A percentile compares a stretch with the other conserved stretches of the same genome.
Evolutionary conservation across 2,329 filamentous ascomycete species (phyloP).

Genomic region (Aureobasidium sp.): DNA sequence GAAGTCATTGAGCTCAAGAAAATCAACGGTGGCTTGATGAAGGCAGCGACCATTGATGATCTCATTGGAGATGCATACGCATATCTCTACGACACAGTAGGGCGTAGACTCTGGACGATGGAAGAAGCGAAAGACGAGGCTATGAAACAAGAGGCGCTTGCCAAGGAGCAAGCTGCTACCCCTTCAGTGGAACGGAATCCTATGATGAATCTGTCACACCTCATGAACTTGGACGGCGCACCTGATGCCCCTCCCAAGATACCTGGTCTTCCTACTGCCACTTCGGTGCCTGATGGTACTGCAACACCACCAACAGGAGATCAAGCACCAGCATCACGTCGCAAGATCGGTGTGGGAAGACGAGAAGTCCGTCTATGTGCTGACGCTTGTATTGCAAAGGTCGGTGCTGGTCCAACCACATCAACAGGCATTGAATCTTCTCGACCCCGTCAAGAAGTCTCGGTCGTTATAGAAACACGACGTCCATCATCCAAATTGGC

Average conservation of each 20-base stretch:
- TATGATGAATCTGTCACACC: constrained; percentile 25
- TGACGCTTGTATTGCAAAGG: constrained; percentile 43
- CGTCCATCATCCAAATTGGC: constrained; percentile 20
- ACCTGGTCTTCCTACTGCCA: background rate
- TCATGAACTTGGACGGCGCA: constrained; percentile 26
- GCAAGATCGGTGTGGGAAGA: constrained; percentile 51
- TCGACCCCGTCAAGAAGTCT: constrained; percentile 14
- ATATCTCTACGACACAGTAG: constrained; percentile 60
- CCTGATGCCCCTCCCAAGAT: constrained; percentile 12
- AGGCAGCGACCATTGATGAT: constrained; percentile 78
- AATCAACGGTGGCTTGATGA: constrained; percentile 82
- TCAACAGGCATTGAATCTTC: constrained; percentile 8
- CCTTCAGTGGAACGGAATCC: constrained; percentile 19
- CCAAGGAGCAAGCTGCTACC: constrained; percentile 19
- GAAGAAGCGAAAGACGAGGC: constrained; percentile 17
- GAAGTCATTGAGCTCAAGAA: constrained; percentile 64
- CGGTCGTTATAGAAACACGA: constrained; percentile 21
- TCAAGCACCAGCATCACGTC: constrained; percentile 18
- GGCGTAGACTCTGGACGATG: constrained; percentile 44
- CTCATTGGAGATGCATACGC: constrained; percentile 89
- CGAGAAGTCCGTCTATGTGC: constrained; percentile 51
- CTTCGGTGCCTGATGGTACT: constrained; percentile 16
- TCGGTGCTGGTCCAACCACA: constrained; percentile 7
- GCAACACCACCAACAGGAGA: constrained; percentile 13
- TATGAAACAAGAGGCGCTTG: constrained; percentile 9